A percentile compares a stretch with the other conserved stretches of the same genome.
Evolutionary conservation across 768 basidiomycete species (phyloP).

Genomic region (Tephrocybe sp.): DNA sequence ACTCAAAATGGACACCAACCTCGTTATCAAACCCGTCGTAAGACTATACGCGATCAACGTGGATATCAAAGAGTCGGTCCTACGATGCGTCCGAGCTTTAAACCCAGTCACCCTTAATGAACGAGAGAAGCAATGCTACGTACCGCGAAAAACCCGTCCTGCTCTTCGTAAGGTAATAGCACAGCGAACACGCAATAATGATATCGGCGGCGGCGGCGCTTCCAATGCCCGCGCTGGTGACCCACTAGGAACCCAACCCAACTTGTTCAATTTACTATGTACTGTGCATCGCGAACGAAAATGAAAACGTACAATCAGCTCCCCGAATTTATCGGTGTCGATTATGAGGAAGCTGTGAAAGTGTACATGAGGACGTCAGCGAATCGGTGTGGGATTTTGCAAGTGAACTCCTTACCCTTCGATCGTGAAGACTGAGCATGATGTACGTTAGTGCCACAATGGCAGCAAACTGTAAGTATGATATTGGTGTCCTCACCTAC

Average conservation of each 20-base stretch:
- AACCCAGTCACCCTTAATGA: neutral
- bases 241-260: slow-evolving; percentile 32
- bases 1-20: slow-evolving; percentile 25
- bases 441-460: slow-evolving; percentile 2
- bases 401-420: too few relatives aligned
- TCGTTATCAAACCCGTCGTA: slow-evolving; percentile 42
- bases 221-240: slow-evolving; percentile 44
- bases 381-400: too few relatives aligned
- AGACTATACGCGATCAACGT: slow-evolving; percentile 42
- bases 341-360: slow-evolving; percentile 31
- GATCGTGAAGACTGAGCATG: slow-evolving; percentile 39
- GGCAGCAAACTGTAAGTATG: neutral
- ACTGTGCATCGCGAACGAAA: slow-evolving; percentile 18
- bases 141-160: slow-evolving; percentile 45
- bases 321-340: slow-evolving; percentile 28
- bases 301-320: slow-evolving; percentile 30
- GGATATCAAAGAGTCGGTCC: slow-evolving; percentile 42
- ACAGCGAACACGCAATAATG: slow-evolving; percentile 45
- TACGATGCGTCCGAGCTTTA: slow-evolving; percentile 13
- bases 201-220: slow-evolving; percentile 48
- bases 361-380: slow-evolving; percentile 4
- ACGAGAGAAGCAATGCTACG: slow-evolving; percentile 4
- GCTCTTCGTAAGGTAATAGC: slow-evolving; percentile 44
- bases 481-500: slow-evolving; percentile 27
- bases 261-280: neutral